Conservation (phyloP, 129 eudicot genomes). For the Erigeron canadensis region DNA sequence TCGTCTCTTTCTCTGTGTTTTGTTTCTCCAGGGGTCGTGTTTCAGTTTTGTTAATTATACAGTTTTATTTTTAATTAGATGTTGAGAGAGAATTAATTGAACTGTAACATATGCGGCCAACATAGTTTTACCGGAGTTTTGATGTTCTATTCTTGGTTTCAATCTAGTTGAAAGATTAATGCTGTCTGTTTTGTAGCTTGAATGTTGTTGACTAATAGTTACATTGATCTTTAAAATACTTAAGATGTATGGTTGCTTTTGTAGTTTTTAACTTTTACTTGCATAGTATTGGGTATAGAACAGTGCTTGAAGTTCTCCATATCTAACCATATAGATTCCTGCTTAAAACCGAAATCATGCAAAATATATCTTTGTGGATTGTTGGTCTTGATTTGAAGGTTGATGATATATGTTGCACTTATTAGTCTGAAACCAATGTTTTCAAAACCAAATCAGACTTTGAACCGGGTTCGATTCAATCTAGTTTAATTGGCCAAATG, state of each 20-base stretch:
- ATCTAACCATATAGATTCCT: too few species aligned
- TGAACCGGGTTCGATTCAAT: too few species aligned
- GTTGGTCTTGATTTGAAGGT: too few species aligned
- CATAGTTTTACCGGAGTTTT: slow-evolving; percentile 25
- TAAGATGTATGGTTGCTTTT: background rate
- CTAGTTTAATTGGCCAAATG: too few species aligned
- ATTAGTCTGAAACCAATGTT: too few species aligned
- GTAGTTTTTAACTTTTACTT: too few species aligned
- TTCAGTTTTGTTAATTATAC: slow-evolving; percentile 21
- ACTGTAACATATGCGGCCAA: slow-evolving; percentile 88
- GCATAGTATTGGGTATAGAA: too few species aligned
- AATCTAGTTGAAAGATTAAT: background rate
- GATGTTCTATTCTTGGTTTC: slow-evolving; percentile 10
- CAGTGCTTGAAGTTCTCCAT: too few species aligned
- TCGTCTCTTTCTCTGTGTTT: background rate
- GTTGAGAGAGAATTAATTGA: slow-evolving; percentile 46
- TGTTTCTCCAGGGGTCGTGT: slow-evolving; percentile 3
- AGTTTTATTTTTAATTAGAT: slow-evolving; percentile 23
- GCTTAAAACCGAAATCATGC: too few species aligned
- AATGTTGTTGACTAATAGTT: background rate
- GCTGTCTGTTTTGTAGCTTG: background rate
- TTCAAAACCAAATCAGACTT: too few species aligned
- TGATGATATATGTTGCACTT: too few species aligned
- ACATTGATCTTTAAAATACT: background rate
- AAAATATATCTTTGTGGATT: too few species aligned